Base-by-base conservation (phyloP, 2,329 filamentous ascomycete species). In the Colletotrichum karsti region DNA sequence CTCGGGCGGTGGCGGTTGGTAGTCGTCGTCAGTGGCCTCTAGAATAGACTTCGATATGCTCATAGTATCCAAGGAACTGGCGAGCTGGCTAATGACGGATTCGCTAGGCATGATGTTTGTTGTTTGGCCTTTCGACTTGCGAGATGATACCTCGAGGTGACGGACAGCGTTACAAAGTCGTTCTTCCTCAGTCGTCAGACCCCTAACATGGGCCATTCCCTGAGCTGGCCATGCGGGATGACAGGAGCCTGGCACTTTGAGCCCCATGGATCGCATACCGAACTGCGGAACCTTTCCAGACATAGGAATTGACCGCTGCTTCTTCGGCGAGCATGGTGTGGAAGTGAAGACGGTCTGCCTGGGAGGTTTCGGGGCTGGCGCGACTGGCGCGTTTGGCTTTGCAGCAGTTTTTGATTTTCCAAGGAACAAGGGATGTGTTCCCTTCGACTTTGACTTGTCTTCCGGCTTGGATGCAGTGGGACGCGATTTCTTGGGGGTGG, bases 181-280 rank as follows among this genome's bases (percentile, higher is more conserved):
- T 20, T 53, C 28, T 57, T 55, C 35, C 1, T 33, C 41, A 15
- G 37, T 33, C 9, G 54, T 24, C 24, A 73, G 63, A 6, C 87
- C 90, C 61, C 90, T 87, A 44, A 94, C 79, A 76, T 94, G 92
- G 1, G 84, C 79, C 75, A 88, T 89, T 7, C 84, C 91, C 70
- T 85, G 84, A 54, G 88, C 86, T 39, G 93, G 93, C 91, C 93
- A 96, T n/a, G 88, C 83, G 4, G 93, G 87, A 60, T 92, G 84
- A 69, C 83, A 81, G 8, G 90, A 84, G 3, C 92, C 92, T 0
- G 90, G 88, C n/a, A 91, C 83, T 73, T 88, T 93, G 5, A 88
- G 74, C 0, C 81, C 82, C 3, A 77, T 73, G 5, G 82, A 81
- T 61, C 79, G 84, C 26, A 77, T 73, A 3, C 86, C 84, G 67